Conservation (phyloP, 2,329 filamentous ascomycete genomes). For the Ceratocystis albifundus region DNA sequence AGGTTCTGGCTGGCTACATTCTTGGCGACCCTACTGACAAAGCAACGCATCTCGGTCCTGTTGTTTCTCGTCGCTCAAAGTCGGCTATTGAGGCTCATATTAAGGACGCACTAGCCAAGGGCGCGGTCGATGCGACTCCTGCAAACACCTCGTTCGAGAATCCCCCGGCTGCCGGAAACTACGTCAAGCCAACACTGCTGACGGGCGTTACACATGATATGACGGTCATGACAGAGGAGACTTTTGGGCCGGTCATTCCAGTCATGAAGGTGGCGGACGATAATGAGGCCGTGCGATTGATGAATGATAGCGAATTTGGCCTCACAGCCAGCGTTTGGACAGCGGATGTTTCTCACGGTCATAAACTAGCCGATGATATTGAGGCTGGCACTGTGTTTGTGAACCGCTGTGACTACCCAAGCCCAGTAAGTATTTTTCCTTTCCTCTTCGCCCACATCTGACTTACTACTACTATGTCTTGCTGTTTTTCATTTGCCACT, state of each 20-base stretch:
- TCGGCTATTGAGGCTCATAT: constrained; percentile 68
- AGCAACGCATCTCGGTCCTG: constrained; percentile 72
- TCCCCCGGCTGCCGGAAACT: constrained; percentile 56
- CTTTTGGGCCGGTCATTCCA: constrained; percentile 85
- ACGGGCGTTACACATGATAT: constrained; percentile 70
- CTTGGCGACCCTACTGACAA: constrained; percentile 79
- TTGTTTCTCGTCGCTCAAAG: constrained; percentile 70
- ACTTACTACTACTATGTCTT: neutral
- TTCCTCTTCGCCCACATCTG: constrained; percentile 18
- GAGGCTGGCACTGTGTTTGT: constrained; percentile 95
- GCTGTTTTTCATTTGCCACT: constrained; percentile 18
- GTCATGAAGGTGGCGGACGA: constrained; percentile 77
- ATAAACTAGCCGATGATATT: constrained; percentile 65
- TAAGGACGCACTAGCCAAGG: constrained; percentile 68
- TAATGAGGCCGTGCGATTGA: constrained; percentile 66
- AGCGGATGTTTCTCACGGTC: constrained; percentile 65
- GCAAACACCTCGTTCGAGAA: constrained; percentile 62
- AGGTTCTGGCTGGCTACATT: constrained; percentile 68
- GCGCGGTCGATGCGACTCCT: constrained; percentile 74
- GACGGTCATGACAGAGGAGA: constrained; percentile 86
- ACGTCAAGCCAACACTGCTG: constrained; percentile 73
- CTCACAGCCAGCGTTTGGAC: constrained; percentile 97
- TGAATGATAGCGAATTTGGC: constrained; percentile 93
- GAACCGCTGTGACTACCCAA: constrained; percentile 85
- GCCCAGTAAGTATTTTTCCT: constrained; percentile 53